Evolutionary conservation across 2,329 filamentous ascomycete genomes (phyloP).

Genomic region (Teratosphaeria epicoccoides): DNA sequence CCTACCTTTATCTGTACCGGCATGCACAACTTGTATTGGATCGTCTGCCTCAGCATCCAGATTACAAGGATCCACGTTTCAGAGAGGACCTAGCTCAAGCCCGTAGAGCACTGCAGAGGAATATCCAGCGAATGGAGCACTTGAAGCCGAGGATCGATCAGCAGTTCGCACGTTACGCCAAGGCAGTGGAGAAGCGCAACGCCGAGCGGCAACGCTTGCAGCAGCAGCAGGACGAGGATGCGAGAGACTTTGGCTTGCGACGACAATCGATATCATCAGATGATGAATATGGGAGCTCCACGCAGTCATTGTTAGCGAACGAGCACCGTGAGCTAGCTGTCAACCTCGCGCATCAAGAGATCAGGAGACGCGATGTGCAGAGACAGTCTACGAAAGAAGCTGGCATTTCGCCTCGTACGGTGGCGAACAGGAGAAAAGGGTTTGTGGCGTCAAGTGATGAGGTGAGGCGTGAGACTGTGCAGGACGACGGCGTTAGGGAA

Average conservation of each 20-base stretch:
- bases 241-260: neutral
- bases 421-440: conserved; percentile 19
- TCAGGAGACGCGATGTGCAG: conserved; percentile 54
- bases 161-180: conserved; percentile 58
- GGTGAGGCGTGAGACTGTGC: neutral
- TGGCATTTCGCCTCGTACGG: conserved; percentile 40
- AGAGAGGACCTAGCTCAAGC: conserved; percentile 44
- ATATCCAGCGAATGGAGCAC: conserved; percentile 61
- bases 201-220: conserved; percentile 18
- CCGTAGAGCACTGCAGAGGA: conserved; percentile 51
- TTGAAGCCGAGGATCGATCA: conserved; percentile 69
- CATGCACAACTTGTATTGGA: conserved; percentile 77
- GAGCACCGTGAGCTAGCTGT: conserved; percentile 68
- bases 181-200: conserved; percentile 35
- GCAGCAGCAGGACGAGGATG: conserved; percentile 6
- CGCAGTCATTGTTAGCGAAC: conserved; percentile 49
- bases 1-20: conserved; percentile 83
- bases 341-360: conserved; percentile 62
- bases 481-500: conserved; percentile 13
- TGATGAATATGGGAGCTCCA: conserved; percentile 6
- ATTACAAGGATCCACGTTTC: conserved; percentile 55
- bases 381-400: conserved; percentile 41
- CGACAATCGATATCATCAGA: conserved; percentile 6
- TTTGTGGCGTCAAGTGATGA: conserved; percentile 8
- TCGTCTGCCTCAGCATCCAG: conserved; percentile 63